These are phyloP conservation scores for Paxillus involutus DNA, from an alignment of 768 basidiomycete genomes.

Conservation along the genomic window DNA sequence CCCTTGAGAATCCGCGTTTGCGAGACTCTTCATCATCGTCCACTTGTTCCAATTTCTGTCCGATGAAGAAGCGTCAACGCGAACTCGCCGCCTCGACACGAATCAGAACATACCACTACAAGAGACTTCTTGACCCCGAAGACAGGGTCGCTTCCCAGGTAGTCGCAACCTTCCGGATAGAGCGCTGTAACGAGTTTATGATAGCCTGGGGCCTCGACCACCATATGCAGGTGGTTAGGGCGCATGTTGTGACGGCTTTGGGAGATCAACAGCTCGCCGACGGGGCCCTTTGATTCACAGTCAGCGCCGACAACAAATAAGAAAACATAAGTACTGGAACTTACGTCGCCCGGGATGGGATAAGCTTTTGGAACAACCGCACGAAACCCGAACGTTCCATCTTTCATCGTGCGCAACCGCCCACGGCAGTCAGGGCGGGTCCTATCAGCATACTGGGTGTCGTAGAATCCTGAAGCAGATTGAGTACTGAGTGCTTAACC, in stretches of 20 bases:
- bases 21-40: conserved; percentile 53
- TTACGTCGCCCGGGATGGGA: conserved; percentile 71
- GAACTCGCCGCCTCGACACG: neutral
- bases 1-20: conserved; percentile 47
- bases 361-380: conserved; percentile 71
- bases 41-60: conserved; percentile 52
- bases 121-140: conserved; percentile 83
- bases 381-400: conserved; percentile 70
- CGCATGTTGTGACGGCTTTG: conserved; percentile 74
- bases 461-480: conserved; percentile 29
- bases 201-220: conserved; percentile 70
- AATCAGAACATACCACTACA: conserved; percentile 57
- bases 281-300: conserved; percentile 52
- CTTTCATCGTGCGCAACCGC: conserved; percentile 51
- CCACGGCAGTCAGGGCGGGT: conserved; percentile 73
- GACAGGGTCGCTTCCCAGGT: conserved; percentile 68
- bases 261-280: conserved; percentile 55
- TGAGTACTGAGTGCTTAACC: neutral
- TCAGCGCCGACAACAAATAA: conserved; percentile 7
- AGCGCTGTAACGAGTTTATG: conserved; percentile 72
- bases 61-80: neutral
- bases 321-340: conserved; percentile 8
- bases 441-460: conserved; percentile 55
- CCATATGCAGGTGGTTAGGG: conserved; percentile 79
- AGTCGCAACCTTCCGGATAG: conserved; percentile 71